These are phyloP conservation scores for Wickerhamomyces kurtzmanii DNA, from an alignment of 805 yeast species.

Conservation along the genomic window DNA sequence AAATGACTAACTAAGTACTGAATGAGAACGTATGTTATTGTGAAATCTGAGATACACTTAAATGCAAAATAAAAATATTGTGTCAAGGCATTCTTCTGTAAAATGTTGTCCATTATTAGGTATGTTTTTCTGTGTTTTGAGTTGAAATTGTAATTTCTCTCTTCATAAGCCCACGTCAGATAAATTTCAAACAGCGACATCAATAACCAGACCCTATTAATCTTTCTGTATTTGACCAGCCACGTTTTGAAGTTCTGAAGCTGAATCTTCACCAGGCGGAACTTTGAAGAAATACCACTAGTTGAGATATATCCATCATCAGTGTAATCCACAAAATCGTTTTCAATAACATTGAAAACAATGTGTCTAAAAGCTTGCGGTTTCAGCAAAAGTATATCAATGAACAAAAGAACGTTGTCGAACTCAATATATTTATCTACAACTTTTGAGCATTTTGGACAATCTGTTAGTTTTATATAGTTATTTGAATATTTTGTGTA, in stretches of 20 bases:
- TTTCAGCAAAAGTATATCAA: conserved; percentile 75
- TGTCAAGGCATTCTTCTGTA: conserved; percentile 22
- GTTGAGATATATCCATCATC: conserved; percentile 2
- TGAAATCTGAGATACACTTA: conserved; percentile 38
- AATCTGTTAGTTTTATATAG: conserved; percentile 72
- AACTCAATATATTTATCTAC: conserved; percentile 91
- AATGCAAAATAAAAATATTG: conserved; percentile 52
- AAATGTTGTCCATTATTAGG: conserved; percentile 21
- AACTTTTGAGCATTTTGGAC: conserved; percentile 58
- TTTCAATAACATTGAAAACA: conserved; percentile 55
- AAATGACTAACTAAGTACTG: conserved; percentile 17
- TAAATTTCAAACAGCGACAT: conserved; percentile 80
- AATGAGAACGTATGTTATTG: conserved; percentile 27
- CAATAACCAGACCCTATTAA: conserved; percentile 46
- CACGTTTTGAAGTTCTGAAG: conserved; percentile 8
- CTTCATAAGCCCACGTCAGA: conserved; percentile 86
- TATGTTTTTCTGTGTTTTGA: conserved; percentile 7
- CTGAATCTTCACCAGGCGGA: conserved; percentile 3
- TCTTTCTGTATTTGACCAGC: conserved; percentile 12
- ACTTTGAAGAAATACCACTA: no score
- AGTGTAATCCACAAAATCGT: conserved; percentile 1
- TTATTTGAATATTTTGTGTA: conserved; percentile 67
- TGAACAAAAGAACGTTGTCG: conserved; percentile 74
- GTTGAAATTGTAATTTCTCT: conserved; percentile 33
- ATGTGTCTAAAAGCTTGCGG: conserved; percentile 86